A percentile compares a stretch with the other conserved stretches of the same genome.
These are phyloP conservation scores for Cardamine chenopodiifolia DNA, from an alignment of 345 rosid species.

Conservation along the genomic window DNA sequence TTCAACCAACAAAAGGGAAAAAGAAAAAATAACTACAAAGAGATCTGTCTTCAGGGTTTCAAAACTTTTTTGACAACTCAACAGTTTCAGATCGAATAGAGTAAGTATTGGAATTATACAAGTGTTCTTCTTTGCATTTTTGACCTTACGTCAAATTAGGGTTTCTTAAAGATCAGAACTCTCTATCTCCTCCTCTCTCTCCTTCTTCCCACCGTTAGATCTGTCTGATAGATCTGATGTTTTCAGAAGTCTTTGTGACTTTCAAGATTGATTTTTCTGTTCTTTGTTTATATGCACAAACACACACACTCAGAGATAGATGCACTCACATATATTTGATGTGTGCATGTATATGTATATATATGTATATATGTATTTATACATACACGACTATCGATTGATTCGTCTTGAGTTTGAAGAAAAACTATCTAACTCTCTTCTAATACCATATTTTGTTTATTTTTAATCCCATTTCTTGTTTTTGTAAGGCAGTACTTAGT, in stretches of 20 bases:
- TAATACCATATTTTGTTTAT: background rate
- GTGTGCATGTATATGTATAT: background rate
- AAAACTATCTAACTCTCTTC: background rate
- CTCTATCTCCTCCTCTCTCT: background rate
- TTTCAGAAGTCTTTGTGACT: slow-evolving; percentile 1
- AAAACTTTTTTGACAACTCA: slow-evolving; percentile 6
- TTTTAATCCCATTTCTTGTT: background rate
- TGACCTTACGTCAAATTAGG: slow-evolving; percentile 25
- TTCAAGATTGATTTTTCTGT: slow-evolving; percentile 7
- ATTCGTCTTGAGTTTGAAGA: background rate
- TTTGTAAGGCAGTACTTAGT: background rate
- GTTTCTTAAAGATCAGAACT: slow-evolving; percentile 22
- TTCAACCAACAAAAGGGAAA: slow-evolving; percentile 33
- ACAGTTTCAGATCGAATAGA: slow-evolving; percentile 26
- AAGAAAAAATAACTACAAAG: slow-evolving; percentile 19
- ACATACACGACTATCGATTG: background rate
- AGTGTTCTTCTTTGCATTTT: slow-evolving; percentile 21
- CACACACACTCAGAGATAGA: background rate
- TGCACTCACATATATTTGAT: background rate
- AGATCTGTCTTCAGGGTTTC: slow-evolving; percentile 43
- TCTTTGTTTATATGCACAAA: background rate
- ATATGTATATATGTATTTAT: background rate
- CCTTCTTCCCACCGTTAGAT: slow-evolving; percentile 27
- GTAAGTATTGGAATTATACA: slow-evolving; percentile 27
- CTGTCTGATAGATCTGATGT: slow-evolving; percentile 37